These are phyloP conservation scores for Zea mays DNA, from an alignment of 176 grass and related monocot species.

Conservation along the genomic window Zm-B73-REFERENCE-NAM-5.0 NC_050102.1:5561001-5561500, in stretches of 20 bases:
- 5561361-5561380: neutral
- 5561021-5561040: neutral
- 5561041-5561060: neutral
- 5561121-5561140: too few relatives aligned
- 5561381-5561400: too few relatives aligned
- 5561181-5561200: too few relatives aligned
- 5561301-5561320: conserved; percentile 24
- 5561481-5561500: neutral
- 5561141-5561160: too few relatives aligned
- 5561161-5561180: too few relatives aligned
- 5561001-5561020: neutral
- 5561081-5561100: too few relatives aligned
- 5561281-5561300: neutral
- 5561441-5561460: neutral
- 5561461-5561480: neutral
- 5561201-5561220: too few relatives aligned
- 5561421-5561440: too few relatives aligned
- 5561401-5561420: neutral
- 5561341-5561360: conserved; percentile 38
- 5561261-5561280: neutral
- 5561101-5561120: too few relatives aligned
- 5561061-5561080: too few relatives aligned
- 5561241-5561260: neutral
- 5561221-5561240: neutral
- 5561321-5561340: conserved; percentile 21